Conservation (phyloP, 140 eudicot genomes). For the Bidens hawaiensis region DNA sequence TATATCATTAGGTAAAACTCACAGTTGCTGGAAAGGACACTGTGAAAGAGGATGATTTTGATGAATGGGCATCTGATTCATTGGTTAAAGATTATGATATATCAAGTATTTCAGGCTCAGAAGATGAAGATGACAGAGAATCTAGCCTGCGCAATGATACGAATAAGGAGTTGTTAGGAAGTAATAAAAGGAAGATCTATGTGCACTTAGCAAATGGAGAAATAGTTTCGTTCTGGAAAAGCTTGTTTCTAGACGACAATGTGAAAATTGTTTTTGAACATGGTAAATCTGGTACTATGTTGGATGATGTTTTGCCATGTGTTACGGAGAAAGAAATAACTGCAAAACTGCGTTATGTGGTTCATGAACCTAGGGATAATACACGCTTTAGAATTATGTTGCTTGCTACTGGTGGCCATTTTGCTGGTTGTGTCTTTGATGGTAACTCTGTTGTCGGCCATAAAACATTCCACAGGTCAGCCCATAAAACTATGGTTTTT, state of each 20-base stretch:
- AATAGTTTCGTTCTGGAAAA: constrained; percentile 55
- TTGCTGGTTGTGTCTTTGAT: constrained; percentile 99
- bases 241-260: constrained; percentile 64
- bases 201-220: constrained; percentile 66
- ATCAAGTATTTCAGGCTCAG: constrained; percentile 95
- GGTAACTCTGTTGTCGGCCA: constrained; percentile 82
- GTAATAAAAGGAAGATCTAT: constrained; percentile 49
- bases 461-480: constrained; percentile 91
- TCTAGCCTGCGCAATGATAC: constrained; percentile 26
- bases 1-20: constrained; percentile 62
- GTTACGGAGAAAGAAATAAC: constrained; percentile 56
- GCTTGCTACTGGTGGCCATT: constrained; percentile 92
- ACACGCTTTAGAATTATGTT: constrained; percentile 72
- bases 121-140: constrained; percentile 74
- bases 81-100: constrained; percentile 66
- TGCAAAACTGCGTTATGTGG: constrained; percentile 42
- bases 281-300: constrained; percentile 31
- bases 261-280: constrained; percentile 44
- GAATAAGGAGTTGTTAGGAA: constrained; percentile 36
- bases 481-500: too few species aligned
- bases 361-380: constrained; percentile 63
- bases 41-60: constrained; percentile 84
- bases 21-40: constrained; percentile 79
- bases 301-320: constrained; percentile 29
- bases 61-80: constrained; percentile 65